Conservation (phyloP, 192 early-diverging fungal genomes). For the Backusella morwellensis region DNA sequence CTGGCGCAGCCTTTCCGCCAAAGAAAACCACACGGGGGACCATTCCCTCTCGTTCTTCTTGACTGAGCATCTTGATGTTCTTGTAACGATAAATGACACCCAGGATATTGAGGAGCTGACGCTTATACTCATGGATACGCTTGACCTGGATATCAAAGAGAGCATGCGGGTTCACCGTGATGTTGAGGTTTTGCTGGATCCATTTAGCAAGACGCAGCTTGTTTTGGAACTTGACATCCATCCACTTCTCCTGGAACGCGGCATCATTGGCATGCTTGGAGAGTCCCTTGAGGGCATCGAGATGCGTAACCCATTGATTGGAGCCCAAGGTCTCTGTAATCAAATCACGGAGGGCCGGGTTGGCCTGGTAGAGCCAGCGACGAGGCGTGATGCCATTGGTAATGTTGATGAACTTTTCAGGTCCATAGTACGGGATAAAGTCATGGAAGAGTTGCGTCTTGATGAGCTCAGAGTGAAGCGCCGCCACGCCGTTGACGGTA, state of each 20-base stretch:
- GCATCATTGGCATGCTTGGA: slow-evolving; percentile 59
- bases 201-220: slow-evolving; percentile 89
- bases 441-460: slow-evolving; percentile 85
- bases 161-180: slow-evolving; percentile 81
- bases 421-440: slow-evolving; percentile 86
- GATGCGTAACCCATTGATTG: slow-evolving; percentile 77
- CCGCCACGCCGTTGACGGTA: slow-evolving; percentile 97
- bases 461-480: slow-evolving; percentile 78
- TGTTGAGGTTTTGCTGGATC: slow-evolving; percentile 65
- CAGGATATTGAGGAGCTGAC: slow-evolving; percentile 99
- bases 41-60: slow-evolving; percentile 63
- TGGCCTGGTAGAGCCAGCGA: slow-evolving; percentile 98
- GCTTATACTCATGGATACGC: slow-evolving; percentile 99
- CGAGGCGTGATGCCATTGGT: slow-evolving; percentile 98
- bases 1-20: slow-evolving; percentile 95
- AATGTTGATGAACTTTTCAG: slow-evolving; percentile 90
- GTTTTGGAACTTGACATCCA: slow-evolving; percentile 87
- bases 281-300: slow-evolving; percentile 64
- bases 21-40: slow-evolving; percentile 91
- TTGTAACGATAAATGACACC: slow-evolving; percentile 93
- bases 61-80: slow-evolving; percentile 74
- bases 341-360: slow-evolving; percentile 79
- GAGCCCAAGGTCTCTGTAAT: slow-evolving; percentile 82
- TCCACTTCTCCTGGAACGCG: slow-evolving; percentile 83
- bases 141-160: slow-evolving; percentile 98